Percentiles rank a stretch among this genome's conserved stretches.
Evolutionary conservation across 169 alveolate species (phyloP).

Genomic region (Plasmodium sp.): DNA sequence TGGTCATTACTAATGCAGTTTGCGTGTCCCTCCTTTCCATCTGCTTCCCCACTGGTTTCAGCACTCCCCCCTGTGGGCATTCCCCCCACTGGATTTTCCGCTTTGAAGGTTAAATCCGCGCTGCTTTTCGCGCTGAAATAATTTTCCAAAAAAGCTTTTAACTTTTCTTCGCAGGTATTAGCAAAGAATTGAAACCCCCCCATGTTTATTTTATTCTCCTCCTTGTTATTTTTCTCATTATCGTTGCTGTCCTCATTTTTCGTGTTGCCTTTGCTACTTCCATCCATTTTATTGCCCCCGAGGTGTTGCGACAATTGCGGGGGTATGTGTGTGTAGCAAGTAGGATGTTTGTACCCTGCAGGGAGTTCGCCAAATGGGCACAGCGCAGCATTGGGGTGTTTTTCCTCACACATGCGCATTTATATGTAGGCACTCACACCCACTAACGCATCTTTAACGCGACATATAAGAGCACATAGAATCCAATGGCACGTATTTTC

Average conservation of each 20-base stretch:
- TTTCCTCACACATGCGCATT: not conserved
- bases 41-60: not conserved
- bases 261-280: slow-evolving; percentile 4
- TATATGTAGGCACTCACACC: not conserved
- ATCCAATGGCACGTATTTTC: not conserved
- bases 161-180: slow-evolving; percentile 59
- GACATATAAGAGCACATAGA: not conserved
- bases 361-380: not conserved
- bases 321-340: not conserved
- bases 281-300: slow-evolving; percentile 4
- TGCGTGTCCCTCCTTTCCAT: not conserved
- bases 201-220: slow-evolving; percentile 46
- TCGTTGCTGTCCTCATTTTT: slow-evolving; percentile 20
- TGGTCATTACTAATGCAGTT: not conserved
- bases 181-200: slow-evolving; percentile 61
- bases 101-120: slow-evolving; percentile 15
- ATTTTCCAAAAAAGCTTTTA: slow-evolving; percentile 38
- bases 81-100: not conserved
- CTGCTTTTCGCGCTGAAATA: slow-evolving; percentile 22
- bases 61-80: not conserved
- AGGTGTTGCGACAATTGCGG: not conserved
- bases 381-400: not conserved
- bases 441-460: not conserved
- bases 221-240: slow-evolving; percentile 38
- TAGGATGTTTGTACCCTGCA: not conserved